Conservation (phyloP, 495 filamentous ascomycete genomes). For the Podospora australis region DNA sequence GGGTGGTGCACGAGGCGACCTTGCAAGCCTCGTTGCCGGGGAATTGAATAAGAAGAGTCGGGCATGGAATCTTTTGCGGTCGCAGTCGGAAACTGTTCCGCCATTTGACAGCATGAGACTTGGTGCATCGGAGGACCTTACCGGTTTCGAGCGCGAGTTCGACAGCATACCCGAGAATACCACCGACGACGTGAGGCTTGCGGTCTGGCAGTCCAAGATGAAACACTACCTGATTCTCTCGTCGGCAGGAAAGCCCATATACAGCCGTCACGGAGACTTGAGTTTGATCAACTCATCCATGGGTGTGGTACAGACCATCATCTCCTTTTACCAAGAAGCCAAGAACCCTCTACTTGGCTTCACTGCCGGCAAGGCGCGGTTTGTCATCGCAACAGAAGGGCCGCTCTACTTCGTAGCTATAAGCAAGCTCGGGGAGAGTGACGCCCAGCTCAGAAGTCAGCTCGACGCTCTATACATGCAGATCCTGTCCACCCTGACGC, state of each 20-base stretch:
- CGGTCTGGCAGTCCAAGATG: constrained; percentile 74
- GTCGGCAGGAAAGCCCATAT: constrained; percentile 96
- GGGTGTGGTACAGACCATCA: constrained; percentile 95
- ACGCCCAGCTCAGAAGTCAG: constrained; percentile 76
- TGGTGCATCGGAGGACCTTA: constrained; percentile 47
- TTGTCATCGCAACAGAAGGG: constrained; percentile 75
- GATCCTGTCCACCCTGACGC: constrained; percentile 87
- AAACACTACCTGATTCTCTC: constrained; percentile 98
- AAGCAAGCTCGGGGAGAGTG: constrained; percentile 84
- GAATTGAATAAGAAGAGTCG: constrained; percentile 50
- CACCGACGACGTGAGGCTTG: constrained; percentile 57
- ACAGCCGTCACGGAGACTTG: constrained; percentile 87
- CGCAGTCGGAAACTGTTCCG: constrained; percentile 51
- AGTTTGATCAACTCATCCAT: constrained; percentile 84
- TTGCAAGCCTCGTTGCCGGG: constrained; percentile 77
- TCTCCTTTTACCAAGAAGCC: constrained; percentile 86
- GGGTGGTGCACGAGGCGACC: constrained; percentile 64
- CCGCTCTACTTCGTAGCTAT: constrained; percentile 91
- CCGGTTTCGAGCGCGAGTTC: constrained; percentile 70
- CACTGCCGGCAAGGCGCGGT: constrained; percentile 72
- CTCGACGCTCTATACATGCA: constrained; percentile 97
- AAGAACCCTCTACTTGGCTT: constrained; percentile 73
- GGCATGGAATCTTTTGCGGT: constrained; percentile 53
- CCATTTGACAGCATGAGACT: constrained; percentile 46
- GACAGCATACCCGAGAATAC: constrained; percentile 62